Evolutionary conservation across 2,329 filamentous ascomycete genomes (phyloP), one percentile per base, ranked within the genome.

Genomic region (Neofusicoccum sp.): DNA sequence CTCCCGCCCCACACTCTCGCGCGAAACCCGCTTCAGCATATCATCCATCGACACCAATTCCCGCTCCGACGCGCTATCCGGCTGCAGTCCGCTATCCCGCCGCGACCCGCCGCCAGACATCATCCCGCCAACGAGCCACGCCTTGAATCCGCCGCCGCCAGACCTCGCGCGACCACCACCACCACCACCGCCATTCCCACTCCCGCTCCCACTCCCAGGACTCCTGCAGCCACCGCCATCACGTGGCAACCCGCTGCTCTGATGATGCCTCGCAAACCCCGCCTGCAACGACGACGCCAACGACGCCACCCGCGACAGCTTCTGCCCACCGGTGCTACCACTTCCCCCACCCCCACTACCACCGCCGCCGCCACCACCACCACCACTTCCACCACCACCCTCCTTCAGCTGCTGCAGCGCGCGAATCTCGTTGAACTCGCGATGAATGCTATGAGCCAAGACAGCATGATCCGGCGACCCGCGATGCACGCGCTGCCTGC

Each of bases 391-490:
- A 20, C 20, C 20, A 20, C 20, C 20, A 20, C 20, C 2, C 20
- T 34, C n/a, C n/a, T 60, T 28, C 26, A 51, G 41, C 24, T 48
- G 31, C 6, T 48, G 49, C 33, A 49, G 49, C 3, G 41, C 26
- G 34, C 59, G 59, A 28, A 61, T 51, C 6, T 74, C 70, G 49
- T 72, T 73, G 61, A 82, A 81, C 33, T 80, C 77, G 41, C 75
- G 73, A 61, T 80, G 77, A 51, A 80, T 79, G 43, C 75, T 73
- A 12, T 74, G 74, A 3, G 73, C 74, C 3, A 82, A 67, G 9
- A 78, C 71, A 12, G 72, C 72, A 59, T 80, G 78, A 63, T 81
- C 78, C 1, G 76, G 75, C 41, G 77, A 79, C 31, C 75, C 74
- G 14, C 71, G 70, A 61, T 78, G 78, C 30, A 75, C 75, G 26